A percentile compares a stretch with the other conserved stretches of the same genome.
phyloP scores from a whole-genome alignment of 1,284 basidiomycete genomes.

The Rhodotorula sp. region DNA sequence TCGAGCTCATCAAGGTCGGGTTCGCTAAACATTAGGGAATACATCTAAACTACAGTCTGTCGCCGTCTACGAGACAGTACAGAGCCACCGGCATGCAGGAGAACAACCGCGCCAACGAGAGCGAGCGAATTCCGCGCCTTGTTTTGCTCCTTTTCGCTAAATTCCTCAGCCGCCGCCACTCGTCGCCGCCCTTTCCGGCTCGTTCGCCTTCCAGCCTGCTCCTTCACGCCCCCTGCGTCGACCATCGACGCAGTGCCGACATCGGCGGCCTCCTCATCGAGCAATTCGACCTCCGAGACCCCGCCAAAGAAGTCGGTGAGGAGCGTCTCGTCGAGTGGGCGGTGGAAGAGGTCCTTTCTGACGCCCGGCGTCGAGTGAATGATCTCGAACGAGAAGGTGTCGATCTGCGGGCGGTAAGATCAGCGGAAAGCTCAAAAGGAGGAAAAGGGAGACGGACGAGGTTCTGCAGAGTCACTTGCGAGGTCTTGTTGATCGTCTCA shows the following conservation, averaged over 20 bases:
- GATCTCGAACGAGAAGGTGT: slow-evolving; percentile 67
- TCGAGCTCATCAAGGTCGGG: neutral
- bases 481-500: slow-evolving; percentile 89
- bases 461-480: slow-evolving; percentile 73
- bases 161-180: slow-evolving; percentile 54
- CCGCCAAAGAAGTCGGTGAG: slow-evolving; percentile 97
- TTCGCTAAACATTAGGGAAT: neutral
- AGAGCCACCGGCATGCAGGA: neutral
- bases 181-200: slow-evolving; percentile 57
- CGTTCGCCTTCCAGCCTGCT: slow-evolving; percentile 29
- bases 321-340: slow-evolving; percentile 66
- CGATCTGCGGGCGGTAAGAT: slow-evolving; percentile 59
- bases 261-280: too few relatives aligned
- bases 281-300: slow-evolving; percentile 71
- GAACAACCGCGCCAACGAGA: neutral
- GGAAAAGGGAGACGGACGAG: slow-evolving; percentile 59
- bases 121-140: slow-evolving; percentile 48
- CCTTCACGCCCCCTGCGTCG: neutral
- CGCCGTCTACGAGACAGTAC: neutral
- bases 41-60: neutral
- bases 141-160: slow-evolving; percentile 56
- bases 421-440: neutral
- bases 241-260: neutral
- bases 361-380: slow-evolving; percentile 86
- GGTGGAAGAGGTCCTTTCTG: slow-evolving; percentile 73